Conservation (phyloP, 108 stramenopile genomes). For the Phaeodactylum tricornutum region DNA sequence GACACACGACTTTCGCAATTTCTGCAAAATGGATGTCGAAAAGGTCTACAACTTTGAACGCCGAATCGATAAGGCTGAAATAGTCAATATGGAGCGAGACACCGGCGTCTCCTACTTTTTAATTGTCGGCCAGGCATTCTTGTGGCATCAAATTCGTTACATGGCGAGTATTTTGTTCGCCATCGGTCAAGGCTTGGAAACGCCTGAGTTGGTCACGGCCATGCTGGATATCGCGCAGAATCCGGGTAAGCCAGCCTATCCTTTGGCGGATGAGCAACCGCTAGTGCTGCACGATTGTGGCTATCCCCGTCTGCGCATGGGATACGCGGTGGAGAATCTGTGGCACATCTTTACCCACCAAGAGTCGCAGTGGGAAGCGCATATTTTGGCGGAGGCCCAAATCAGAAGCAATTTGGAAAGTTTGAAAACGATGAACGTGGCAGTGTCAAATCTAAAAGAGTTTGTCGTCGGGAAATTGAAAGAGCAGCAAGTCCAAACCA, state of each 20-base stretch:
- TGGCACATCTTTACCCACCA: conserved; percentile 56
- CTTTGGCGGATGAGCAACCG: conserved; percentile 82
- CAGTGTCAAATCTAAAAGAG: conserved; percentile 30
- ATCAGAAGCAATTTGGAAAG: conserved; percentile 42
- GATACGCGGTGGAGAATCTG: conserved; percentile 60
- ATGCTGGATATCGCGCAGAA: conserved; percentile 75
- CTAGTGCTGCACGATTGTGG: conserved; percentile 89
- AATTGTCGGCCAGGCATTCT: conserved; percentile 90
- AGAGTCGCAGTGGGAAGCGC: conserved; percentile 68
- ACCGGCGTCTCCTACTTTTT: conserved; percentile 41
- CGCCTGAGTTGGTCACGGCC: conserved; percentile 55
- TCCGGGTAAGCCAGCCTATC: conserved; percentile 91
- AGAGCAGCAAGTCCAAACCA: conserved; percentile 19
- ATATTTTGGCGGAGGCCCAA: conserved; percentile 52
- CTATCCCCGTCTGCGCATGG: conserved; percentile 57
- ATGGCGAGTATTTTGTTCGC: conserved; percentile 88
- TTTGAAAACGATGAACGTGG: conserved; percentile 26
- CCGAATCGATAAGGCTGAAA: conserved; percentile 39
- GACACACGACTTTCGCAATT: conserved; percentile 95
- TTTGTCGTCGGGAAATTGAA: conserved; percentile 35
- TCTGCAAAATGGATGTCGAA: conserved; percentile 97
- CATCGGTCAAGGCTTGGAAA: conserved; percentile 83
- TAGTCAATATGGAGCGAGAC: conserved; percentile 23
- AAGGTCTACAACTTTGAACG: conserved; percentile 88
- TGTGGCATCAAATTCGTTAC: conserved; percentile 98